Conservation (phyloP, 176 grass and related monocot genomes). For the Carex cristatella region DNA sequence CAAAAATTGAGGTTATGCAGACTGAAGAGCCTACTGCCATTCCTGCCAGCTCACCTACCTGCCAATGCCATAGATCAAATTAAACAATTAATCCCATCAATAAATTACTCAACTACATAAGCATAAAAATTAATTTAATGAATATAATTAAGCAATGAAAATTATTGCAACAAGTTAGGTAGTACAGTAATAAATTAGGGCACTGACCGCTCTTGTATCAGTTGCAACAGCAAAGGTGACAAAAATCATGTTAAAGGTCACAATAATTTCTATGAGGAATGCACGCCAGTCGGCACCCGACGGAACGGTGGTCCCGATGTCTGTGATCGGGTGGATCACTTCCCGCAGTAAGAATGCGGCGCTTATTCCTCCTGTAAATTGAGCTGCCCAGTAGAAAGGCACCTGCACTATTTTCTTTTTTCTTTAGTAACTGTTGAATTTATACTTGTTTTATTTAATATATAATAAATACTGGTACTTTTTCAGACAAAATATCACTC, state of each 20-base stretch:
- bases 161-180: neutral
- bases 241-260: constrained; percentile 99
- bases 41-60: constrained; percentile 97
- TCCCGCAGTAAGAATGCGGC: constrained; percentile 77
- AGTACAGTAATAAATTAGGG: neutral
- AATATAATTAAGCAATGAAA: neutral
- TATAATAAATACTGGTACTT: neutral
- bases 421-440: neutral
- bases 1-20: constrained; percentile 97
- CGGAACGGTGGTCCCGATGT: constrained; percentile 60
- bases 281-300: constrained; percentile 52
- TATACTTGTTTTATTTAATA: neutral
- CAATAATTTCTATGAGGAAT: constrained; percentile 66
- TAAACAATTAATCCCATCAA: neutral
- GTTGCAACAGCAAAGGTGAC: constrained; percentile 92
- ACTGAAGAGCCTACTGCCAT: constrained; percentile 87
- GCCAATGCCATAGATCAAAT: constrained; percentile 38
- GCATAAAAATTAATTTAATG: neutral
- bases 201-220: constrained; percentile 33
- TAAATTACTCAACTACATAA: neutral
- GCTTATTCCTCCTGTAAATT: constrained; percentile 67
- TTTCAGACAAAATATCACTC: no score
- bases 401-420: constrained; percentile 36
- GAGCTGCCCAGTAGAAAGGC: constrained; percentile 91
- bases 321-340: constrained; percentile 56